Evolutionary conservation across 2,329 filamentous ascomycete genomes (phyloP).

Genomic region (Volutella citrinella): DNA sequence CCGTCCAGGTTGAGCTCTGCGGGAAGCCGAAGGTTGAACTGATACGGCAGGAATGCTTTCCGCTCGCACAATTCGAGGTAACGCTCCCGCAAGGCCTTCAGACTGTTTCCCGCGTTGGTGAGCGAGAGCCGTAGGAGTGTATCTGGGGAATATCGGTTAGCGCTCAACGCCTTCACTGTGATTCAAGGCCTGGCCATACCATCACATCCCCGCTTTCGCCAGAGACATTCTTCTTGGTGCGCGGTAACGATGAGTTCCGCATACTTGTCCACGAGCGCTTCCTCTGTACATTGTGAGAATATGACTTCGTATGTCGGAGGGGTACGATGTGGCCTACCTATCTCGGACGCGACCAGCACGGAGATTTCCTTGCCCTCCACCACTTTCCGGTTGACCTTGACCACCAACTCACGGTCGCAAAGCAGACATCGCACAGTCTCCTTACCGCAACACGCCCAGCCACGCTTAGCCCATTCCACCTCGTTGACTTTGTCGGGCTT

Average conservation of each 20-base stretch:
- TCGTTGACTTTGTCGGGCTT: conserved; percentile 86
- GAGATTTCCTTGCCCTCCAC: conserved; percentile 53
- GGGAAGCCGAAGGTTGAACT: conserved; percentile 59
- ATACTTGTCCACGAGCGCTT: conserved; percentile 75
- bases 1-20: conserved; percentile 48
- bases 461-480: conserved; percentile 90
- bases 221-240: conserved; percentile 80
- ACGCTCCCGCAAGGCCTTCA: conserved; percentile 57
- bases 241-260: conserved; percentile 67
- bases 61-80: conserved; percentile 61
- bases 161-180: too few species aligned
- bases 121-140: conserved; percentile 61
- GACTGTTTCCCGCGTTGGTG: conserved; percentile 56
- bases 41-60: conserved; percentile 56
- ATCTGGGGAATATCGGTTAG: conserved; percentile 45
- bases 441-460: conserved; percentile 81
- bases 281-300: too few species aligned
- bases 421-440: conserved; percentile 84
- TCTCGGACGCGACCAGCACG: conserved; percentile 57
- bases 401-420: conserved; percentile 79
- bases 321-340: conserved; percentile 37
- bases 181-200: too few species aligned
- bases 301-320: too few species aligned
- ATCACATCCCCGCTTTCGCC: conserved; percentile 85
- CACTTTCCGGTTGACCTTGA: conserved; percentile 67